Conservation (phyloP, 1,284 basidiomycete genomes). For the Naganishia sp. region DNA sequence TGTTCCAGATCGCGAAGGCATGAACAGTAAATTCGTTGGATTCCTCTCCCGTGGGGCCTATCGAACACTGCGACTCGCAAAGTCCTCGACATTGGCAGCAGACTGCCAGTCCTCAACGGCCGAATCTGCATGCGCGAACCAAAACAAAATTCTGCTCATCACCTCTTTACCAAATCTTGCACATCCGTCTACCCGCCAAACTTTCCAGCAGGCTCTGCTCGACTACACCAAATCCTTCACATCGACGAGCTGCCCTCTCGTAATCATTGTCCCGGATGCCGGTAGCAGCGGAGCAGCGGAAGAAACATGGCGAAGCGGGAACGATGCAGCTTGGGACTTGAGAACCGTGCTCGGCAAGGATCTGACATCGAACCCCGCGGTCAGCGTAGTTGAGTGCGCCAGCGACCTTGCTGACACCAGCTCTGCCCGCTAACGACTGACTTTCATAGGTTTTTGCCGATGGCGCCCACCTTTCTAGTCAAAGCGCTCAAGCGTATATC, state of each 20-base stretch:
- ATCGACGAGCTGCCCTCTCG: conserved; percentile 63
- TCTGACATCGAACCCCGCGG: conserved; percentile 64
- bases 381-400: conserved; percentile 29
- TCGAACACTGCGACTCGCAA: conserved; percentile 56
- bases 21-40: conserved; percentile 70
- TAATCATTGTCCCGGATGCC: conserved; percentile 81
- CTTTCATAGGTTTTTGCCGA: conserved; percentile 74
- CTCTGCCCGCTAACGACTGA: neutral
- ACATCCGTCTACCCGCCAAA: conserved; percentile 68
- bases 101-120: conserved; percentile 7
- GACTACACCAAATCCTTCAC: conserved; percentile 58
- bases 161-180: conserved; percentile 91
- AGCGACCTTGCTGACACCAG: neutral
- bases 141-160: conserved; percentile 67
- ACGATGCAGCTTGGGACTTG: conserved; percentile 55
- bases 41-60: conserved; percentile 64
- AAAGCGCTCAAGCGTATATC: conserved; percentile 74
- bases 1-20: conserved; percentile 61
- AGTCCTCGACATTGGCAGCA: conserved; percentile 10
- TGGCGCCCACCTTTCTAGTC: conserved; percentile 80
- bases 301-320: conserved; percentile 56
- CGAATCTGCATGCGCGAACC: neutral
- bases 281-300: conserved; percentile 68
- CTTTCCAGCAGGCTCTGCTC: conserved; percentile 73
- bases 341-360: conserved; percentile 56